phyloP scores from a whole-genome alignment of 306 rosid species.

The Cyclanthera cordifolia region DNA sequence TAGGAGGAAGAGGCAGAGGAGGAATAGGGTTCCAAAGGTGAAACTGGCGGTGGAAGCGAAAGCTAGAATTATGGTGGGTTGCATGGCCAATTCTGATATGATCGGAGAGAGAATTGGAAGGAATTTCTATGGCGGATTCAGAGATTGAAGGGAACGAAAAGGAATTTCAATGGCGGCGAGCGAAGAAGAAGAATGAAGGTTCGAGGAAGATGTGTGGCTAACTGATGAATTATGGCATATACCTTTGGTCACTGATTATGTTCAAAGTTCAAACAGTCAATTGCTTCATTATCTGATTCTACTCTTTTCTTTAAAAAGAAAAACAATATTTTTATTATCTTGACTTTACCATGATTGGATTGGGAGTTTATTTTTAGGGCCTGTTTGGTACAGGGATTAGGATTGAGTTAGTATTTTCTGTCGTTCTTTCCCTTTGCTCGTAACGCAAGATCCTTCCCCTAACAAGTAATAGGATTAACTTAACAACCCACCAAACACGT shows the following conservation, averaged over 20 bases:
- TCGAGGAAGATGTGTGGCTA: constrained; percentile 11
- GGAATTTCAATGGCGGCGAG: not conserved
- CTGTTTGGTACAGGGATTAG: too few relatives aligned
- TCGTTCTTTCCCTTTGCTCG: too few relatives aligned
- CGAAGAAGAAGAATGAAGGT: not conserved
- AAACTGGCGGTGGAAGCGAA: constrained; percentile 5
- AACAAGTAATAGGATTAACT: too few relatives aligned
- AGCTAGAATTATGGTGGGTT: not conserved
- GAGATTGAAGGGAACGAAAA: not conserved
- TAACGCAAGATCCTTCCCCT: too few relatives aligned
- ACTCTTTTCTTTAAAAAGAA: too few relatives aligned
- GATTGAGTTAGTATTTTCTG: too few relatives aligned
- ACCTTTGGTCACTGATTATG: not conserved
- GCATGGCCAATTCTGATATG: not conserved
- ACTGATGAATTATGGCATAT: not conserved
- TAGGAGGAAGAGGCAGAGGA: not conserved
- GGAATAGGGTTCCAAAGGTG: not conserved
- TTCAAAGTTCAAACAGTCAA: constrained; percentile 10
- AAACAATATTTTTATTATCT: too few relatives aligned
- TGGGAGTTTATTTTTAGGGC: too few relatives aligned
- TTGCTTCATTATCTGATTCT: not conserved
- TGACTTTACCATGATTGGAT: too few relatives aligned
- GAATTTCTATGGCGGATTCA: not conserved
- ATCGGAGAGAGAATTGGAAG: not conserved
- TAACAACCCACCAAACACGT: too few relatives aligned